Conservation (phyloP, 257 asterid genomes). For the Salvia miltiorrhiza region DNA sequence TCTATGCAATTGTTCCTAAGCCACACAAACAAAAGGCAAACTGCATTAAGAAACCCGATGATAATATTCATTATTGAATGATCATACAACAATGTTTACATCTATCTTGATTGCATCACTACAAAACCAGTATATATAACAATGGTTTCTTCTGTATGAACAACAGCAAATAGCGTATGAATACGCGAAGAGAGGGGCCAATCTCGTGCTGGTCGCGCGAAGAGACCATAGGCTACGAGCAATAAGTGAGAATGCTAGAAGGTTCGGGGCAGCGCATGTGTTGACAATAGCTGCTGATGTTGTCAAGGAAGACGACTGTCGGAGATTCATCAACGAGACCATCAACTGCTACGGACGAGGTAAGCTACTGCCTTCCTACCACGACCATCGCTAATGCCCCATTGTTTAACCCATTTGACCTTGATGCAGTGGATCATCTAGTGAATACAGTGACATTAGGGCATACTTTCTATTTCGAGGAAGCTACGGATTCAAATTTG, state of each 20-base stretch:
- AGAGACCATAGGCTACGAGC: slow-evolving; percentile 71
- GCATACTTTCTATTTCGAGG: slow-evolving; percentile 93
- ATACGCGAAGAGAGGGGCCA: slow-evolving; percentile 79
- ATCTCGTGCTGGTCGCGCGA: slow-evolving; percentile 80
- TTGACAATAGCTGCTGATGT: slow-evolving; percentile 88
- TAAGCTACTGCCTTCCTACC: slow-evolving; percentile 12
- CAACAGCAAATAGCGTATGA: slow-evolving; percentile 88
- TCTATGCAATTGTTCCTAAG: neutral
- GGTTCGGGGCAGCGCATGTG: slow-evolving; percentile 60
- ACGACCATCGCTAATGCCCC: too few relatives aligned
- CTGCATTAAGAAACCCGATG: too few relatives aligned
- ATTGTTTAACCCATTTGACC: neutral
- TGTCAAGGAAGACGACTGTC: slow-evolving; percentile 89
- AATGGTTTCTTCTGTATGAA: neutral
- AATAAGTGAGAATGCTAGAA: slow-evolving; percentile 71
- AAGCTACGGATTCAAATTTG: slow-evolving; percentile 69
- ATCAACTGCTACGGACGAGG: slow-evolving; percentile 59
- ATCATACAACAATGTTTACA: too few relatives aligned
- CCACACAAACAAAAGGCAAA: too few relatives aligned
- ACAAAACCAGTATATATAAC: neutral
- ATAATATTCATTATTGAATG: too few relatives aligned
- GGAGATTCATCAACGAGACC: slow-evolving; percentile 70
- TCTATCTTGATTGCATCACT: too few relatives aligned
- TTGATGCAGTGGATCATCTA: slow-evolving; percentile 80
- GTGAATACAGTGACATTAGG: slow-evolving; percentile 88